Percentiles rank a stretch among this genome's conserved stretches.
Evolutionary conservation across 2,329 filamentous ascomycete species (phyloP).

Genomic region (Periconia sp.): DNA sequence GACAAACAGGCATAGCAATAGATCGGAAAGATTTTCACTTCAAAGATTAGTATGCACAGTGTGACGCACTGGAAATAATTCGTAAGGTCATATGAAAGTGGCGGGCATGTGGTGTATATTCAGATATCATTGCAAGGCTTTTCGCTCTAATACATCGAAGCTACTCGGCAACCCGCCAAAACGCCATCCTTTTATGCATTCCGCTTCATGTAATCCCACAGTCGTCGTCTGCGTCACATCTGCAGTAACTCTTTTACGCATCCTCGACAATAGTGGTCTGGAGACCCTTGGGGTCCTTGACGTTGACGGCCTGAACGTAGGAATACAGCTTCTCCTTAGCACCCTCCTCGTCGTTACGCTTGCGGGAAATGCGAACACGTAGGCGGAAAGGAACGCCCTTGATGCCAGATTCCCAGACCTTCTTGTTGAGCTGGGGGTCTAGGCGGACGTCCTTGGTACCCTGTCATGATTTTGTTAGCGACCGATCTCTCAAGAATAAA

Average conservation of each 20-base stretch:
- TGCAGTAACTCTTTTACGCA: constrained; percentile 49
- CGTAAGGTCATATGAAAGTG: too few relatives aligned
- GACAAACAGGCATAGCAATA: too few relatives aligned
- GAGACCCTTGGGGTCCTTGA: constrained; percentile 99
- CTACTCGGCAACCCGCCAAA: constrained; percentile 44
- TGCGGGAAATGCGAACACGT: constrained; percentile 97
- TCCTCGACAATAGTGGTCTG: constrained; percentile 85
- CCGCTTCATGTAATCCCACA: constrained; percentile 18
- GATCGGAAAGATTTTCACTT: too few relatives aligned
- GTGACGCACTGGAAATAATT: too few relatives aligned
- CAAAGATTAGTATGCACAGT: too few relatives aligned
- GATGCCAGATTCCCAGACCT: constrained; percentile 99
- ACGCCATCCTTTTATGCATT: constrained; percentile 44
- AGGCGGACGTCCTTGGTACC: constrained; percentile 96
- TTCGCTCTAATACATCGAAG: too few relatives aligned
- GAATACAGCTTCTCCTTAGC: constrained; percentile 99
- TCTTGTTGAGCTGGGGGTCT: constrained; percentile 99
- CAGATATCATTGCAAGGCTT: too few relatives aligned
- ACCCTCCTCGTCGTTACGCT: constrained; percentile 99
- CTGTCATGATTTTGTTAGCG: constrained; percentile 58
- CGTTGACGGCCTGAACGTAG: constrained; percentile 99
- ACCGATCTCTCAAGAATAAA: background rate
- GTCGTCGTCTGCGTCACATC: constrained; percentile 1
- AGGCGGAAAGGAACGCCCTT: constrained; percentile 98
- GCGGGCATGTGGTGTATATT: too few relatives aligned